Base-by-base conservation (phyloP, 768 basidiomycete species). In the Pisolithus albus region DNA sequence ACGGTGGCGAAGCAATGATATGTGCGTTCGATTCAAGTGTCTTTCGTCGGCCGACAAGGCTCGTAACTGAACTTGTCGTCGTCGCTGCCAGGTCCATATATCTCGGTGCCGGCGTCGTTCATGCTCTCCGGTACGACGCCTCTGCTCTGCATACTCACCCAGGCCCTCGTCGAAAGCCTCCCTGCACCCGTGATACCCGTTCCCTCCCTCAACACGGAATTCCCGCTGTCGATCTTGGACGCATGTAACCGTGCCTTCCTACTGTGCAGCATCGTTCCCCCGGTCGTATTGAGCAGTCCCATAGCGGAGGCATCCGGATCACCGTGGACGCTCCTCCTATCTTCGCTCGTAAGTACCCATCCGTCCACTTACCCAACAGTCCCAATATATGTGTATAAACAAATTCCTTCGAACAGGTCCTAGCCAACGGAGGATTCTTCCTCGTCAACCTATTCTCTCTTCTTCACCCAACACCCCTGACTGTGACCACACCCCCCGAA, bases 351-450 rank as follows among this genome's bases (percentile, higher is more conserved):
- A 56, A 62, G 84, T 70, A 3, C 38, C 19, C 26, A 24, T 7
- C 16, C 36, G 21, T 15, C 18, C 39, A 1, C 13, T 13, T 3
- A 11, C 9, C 2, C 1, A 23, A 34, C 30, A 13, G 34, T 13
- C 34, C 2, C 13, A 34, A 34, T 13, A 34, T 34, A 34, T 23
- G 4, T 23, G 1, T 23, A n/a, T 13, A 34, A 13, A 34, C 3
- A 13, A 34, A 34, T 34, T 13, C 34, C 13, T 1, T 10, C 30
- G 30, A 11, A 30, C 56, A 89, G 88, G 60, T 85, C 46, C 76
- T 79, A 30, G 82, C 88, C 43, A 92, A 92, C 64, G 82, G 78
- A 3, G 90, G 90, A 5, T 90, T 89, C 74, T 87, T 94, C 75
- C 60, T 89, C 56, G 75, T 78, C 30, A 87, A 85, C 70, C 71